phyloP scores from a whole-genome alignment of 495 filamentous ascomycete species.

The Penicillium waksmanii region DNA sequence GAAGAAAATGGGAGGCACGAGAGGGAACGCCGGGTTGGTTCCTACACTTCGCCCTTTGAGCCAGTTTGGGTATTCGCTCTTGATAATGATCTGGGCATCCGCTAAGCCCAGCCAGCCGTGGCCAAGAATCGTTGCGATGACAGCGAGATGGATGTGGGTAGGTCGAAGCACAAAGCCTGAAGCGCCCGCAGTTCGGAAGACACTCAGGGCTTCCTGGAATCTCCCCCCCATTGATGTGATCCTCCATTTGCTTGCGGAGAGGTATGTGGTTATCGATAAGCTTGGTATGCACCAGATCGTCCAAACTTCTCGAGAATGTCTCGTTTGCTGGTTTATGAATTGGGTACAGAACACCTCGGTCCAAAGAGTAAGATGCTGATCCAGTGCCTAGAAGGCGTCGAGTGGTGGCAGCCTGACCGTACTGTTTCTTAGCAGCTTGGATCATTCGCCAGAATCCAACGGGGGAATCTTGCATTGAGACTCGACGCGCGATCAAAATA shows the following conservation, averaged over 20 bases:
- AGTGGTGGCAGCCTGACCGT: constrained; percentile 37
- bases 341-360: constrained; percentile 16
- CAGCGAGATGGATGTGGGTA: constrained; percentile 41
- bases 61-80: constrained; percentile 32
- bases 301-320: constrained; percentile 31
- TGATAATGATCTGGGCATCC: constrained; percentile 37
- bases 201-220: constrained; percentile 31
- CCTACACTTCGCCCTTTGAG: constrained; percentile 11
- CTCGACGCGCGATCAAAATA: constrained; percentile 33
- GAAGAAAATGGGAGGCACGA: constrained; percentile 43
- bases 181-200: constrained; percentile 32
- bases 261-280: constrained; percentile 38
- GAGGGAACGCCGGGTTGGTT: constrained; percentile 22
- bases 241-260: constrained; percentile 41
- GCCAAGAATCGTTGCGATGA: constrained; percentile 42
- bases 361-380: constrained; percentile 16
- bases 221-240: constrained; percentile 45
- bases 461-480: constrained; percentile 38
- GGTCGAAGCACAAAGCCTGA: constrained; percentile 34
- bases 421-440: constrained; percentile 41
- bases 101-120: constrained; percentile 27
- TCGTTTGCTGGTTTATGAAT: constrained; percentile 22
- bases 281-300: constrained; percentile 30
- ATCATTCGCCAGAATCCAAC: constrained; percentile 51
- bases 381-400: constrained; percentile 41